Base-by-base conservation (phyloP, 139 green algal genomes). In the Chlamydomonas sp. region DNA sequence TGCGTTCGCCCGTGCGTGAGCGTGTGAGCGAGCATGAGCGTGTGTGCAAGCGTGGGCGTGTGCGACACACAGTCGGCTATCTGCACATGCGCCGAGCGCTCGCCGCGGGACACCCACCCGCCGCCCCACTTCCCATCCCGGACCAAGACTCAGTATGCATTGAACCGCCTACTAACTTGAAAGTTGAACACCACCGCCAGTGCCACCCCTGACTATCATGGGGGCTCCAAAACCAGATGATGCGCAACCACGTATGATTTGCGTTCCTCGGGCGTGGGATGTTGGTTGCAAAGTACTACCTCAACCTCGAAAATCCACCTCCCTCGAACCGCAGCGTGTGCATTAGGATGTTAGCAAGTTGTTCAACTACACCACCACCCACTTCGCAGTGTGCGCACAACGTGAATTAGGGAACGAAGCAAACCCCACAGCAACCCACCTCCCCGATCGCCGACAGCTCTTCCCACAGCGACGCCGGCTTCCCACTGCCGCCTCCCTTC, bases 371-470 rank as follows among this genome's bases (percentile, higher is more conserved):
- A 61, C 31, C 8, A 8, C 13, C 39, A n/a, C 39, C 8, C 39
- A 13, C 39, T 50, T 8, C 8, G 39, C 39, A 50, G 10, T 50
- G 39, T 50, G 39, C 39, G 10, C n/a, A n/a, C n/a, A n/a, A n/a
- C n/a, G n/a, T n/a, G n/a, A n/a, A n/a, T n/a, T n/a, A n/a, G n/a
- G n/a, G n/a, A n/a, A n/a, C n/a, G n/a, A n/a, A n/a, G n/a, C 39
- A 8, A 50, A 50, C 39, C 39, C 39, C 39, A 50, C 39, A 13
- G 10, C 39, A 22, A 69, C 62, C 3, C 37, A 69, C 62, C 62
- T 57, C 62, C 4, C 62, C 62, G 26, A 69, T 57, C 36, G 24
- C 35, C 24, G 54, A 35, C 37, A 69, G 37, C 37, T 69, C 62
- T 3, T 69, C 62, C 62, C 62, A 69, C 3, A 69, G 37, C 24